Evolutionary conservation across 495 filamentous ascomycete species (phyloP).

Genomic region (Zalerion maritima): DNA sequence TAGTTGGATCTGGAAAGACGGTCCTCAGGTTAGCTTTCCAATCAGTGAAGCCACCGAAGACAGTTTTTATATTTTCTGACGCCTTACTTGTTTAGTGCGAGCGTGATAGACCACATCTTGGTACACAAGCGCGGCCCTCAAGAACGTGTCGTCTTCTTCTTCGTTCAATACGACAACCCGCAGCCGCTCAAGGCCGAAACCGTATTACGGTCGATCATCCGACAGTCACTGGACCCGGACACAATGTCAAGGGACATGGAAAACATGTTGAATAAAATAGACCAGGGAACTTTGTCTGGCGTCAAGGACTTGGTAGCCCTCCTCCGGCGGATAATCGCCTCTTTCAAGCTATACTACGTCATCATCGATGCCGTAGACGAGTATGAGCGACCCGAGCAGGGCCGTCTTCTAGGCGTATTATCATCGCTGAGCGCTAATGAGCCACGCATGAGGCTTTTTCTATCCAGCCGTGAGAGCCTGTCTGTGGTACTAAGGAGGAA

Average conservation of each 20-base stretch:
- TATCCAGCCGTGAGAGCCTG: slow-evolving; percentile 5
- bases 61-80: slow-evolving; percentile 5
- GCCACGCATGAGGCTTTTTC: slow-evolving; percentile 7
- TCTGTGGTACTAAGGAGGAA: slow-evolving; percentile 4
- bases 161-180: slow-evolving; percentile 10
- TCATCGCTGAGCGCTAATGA: slow-evolving; percentile 8
- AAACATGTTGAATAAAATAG: slow-evolving; percentile 3
- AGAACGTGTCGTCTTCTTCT: slow-evolving; percentile 9
- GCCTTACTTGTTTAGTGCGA: slow-evolving; percentile 7
- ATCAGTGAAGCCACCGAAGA: too few relatives aligned
- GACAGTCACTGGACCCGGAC: slow-evolving; percentile 9
- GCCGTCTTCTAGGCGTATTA: slow-evolving; percentile 5
- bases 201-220: slow-evolving; percentile 10
- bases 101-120: slow-evolving; percentile 9
- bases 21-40: slow-evolving; percentile 11
- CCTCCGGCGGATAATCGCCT: slow-evolving; percentile 6
- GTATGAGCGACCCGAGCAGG: slow-evolving; percentile 7
- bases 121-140: slow-evolving; percentile 5
- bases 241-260: slow-evolving; percentile 5
- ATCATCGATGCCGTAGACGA: slow-evolving; percentile 14
- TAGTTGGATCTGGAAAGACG: slow-evolving; percentile 17
- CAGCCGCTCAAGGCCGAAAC: slow-evolving; percentile 8
- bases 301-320: slow-evolving; percentile 6
- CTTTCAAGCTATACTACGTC: slow-evolving; percentile 6
- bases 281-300: too few relatives aligned